phyloP scores from a whole-genome alignment of 1,284 basidiomycete species.

The Fomitopsis pinicola region DNA sequence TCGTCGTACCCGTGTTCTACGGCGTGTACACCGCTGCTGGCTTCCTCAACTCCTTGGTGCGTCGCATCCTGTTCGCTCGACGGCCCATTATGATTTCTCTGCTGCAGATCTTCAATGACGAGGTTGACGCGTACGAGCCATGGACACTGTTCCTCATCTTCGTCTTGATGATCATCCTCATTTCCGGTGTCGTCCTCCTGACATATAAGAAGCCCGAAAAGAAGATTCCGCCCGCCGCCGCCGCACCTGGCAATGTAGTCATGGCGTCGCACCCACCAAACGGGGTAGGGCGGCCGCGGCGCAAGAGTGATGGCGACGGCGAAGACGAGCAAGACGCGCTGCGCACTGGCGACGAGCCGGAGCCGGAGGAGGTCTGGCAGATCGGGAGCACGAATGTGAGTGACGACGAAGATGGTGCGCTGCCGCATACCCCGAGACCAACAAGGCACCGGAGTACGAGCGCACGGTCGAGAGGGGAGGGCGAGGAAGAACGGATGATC shows the following conservation, averaged over 20 bases:
- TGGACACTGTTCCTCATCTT: constrained; percentile 89
- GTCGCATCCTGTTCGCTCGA: neutral
- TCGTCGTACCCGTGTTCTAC: constrained; percentile 73
- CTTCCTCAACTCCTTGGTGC: constrained; percentile 63
- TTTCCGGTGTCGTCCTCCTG: constrained; percentile 82
- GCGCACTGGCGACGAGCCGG: constrained; percentile 29
- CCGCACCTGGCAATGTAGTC: constrained; percentile 7
- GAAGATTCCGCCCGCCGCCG: constrained; percentile 12
- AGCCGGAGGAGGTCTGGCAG: constrained; percentile 54
- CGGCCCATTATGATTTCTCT: neutral
- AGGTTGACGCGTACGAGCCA: constrained; percentile 76
- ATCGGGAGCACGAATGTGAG: constrained; percentile 50
- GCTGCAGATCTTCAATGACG: constrained; percentile 69
- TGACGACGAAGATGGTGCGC: constrained; percentile 47
- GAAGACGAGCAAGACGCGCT: constrained; percentile 37
- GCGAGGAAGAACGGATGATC: constrained; percentile 23
- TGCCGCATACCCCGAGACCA: constrained; percentile 2
- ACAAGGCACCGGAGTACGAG: neutral
- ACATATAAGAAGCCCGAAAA: constrained; percentile 80
- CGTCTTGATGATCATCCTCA: constrained; percentile 77
- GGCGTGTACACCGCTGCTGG: constrained; percentile 63
- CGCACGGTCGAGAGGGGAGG: neutral
- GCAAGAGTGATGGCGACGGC: constrained; percentile 15
- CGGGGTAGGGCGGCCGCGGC: constrained; percentile 8
- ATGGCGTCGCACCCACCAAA: constrained; percentile 9